Conservation (phyloP, 192 early-diverging fungal genomes). For the Entophlyctis luteolus region DNA sequence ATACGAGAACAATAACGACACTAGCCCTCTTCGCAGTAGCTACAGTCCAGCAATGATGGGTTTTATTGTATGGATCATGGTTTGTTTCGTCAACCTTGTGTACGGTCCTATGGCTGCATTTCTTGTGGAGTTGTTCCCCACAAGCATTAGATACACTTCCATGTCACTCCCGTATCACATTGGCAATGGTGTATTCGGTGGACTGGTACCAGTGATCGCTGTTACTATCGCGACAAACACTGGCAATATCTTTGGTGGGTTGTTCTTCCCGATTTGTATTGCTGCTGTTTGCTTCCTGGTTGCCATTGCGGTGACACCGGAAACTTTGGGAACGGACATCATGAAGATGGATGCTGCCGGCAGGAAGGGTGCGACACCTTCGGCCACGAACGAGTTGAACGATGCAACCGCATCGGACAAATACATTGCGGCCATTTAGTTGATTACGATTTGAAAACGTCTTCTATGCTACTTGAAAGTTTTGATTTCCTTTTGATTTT, state of each 20-base stretch:
- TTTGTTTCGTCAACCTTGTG: not conserved
- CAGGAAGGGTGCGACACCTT: too few species aligned
- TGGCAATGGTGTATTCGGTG: conserved; percentile 29
- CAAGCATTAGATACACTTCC: conserved; percentile 25
- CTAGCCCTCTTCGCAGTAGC: not conserved
- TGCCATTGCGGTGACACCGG: conserved; percentile 17
- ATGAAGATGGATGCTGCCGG: too few species aligned
- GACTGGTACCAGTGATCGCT: conserved; percentile 21
- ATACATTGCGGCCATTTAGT: too few species aligned
- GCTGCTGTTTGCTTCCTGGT: conserved; percentile 3
- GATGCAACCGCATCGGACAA: too few species aligned
- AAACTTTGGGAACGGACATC: conserved; percentile 19
- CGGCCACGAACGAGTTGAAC: too few species aligned
- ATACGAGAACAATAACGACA: conserved; percentile 15
- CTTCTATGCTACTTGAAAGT: too few species aligned
- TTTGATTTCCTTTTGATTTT: too few species aligned
- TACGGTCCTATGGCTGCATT: conserved; percentile 37
- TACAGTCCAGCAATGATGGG: conserved; percentile 7
- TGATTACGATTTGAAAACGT: too few species aligned
- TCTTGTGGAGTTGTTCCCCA: conserved; percentile 34
- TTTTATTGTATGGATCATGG: conserved; percentile 11
- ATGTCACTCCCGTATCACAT: conserved; percentile 10
- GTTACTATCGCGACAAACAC: conserved; percentile 12
- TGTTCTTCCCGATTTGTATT: conserved; percentile 23
- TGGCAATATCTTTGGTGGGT: conserved; percentile 23